A percentile compares a stretch with the other conserved stretches of the same genome.
Evolutionary conservation across 495 filamentous ascomycete species (phyloP).

Genomic region (Rusavskia elegans): DNA sequence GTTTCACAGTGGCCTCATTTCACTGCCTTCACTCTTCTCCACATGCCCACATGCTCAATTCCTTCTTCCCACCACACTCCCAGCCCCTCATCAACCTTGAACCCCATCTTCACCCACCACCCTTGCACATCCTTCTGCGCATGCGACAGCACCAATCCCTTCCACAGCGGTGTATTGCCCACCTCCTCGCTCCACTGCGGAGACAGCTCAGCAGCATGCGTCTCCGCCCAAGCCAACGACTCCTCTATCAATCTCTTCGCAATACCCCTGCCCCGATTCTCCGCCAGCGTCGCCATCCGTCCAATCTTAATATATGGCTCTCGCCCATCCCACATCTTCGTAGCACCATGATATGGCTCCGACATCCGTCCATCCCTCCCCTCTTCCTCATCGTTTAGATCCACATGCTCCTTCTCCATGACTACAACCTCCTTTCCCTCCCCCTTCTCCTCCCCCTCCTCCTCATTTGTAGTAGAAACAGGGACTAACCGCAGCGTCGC

Average conservation of each 20-base stretch:
- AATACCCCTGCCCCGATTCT: slow-evolving; percentile 48
- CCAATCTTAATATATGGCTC: slow-evolving; percentile 71
- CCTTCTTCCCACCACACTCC: slow-evolving; percentile 73
- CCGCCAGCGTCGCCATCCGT: slow-evolving; percentile 48
- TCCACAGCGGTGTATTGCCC: slow-evolving; percentile 32
- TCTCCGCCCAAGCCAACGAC: slow-evolving; percentile 43
- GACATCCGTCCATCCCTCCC: not conserved
- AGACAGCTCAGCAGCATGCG: slow-evolving; percentile 36
- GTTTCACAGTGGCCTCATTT: too few relatives aligned
- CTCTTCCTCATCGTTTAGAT: not conserved
- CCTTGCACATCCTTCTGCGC: slow-evolving; percentile 46
- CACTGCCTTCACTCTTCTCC: slow-evolving; percentile 16
- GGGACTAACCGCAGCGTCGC: slow-evolving; percentile 68
- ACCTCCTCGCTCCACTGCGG: slow-evolving; percentile 18
- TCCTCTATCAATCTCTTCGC: slow-evolving; percentile 44
- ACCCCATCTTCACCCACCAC: slow-evolving; percentile 52
- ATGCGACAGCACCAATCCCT: slow-evolving; percentile 57
- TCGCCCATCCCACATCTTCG: slow-evolving; percentile 32
- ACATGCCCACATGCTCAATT: slow-evolving; percentile 78
- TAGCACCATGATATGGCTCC: slow-evolving; percentile 21
- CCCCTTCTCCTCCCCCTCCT: slow-evolving; percentile 20
- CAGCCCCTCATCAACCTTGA: slow-evolving; percentile 50
- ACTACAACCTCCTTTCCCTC: too few relatives aligned
- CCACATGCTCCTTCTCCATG: too few relatives aligned
- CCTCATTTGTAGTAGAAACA: slow-evolving; percentile 36